Evolutionary conservation across 805 yeast genomes (phyloP).

Genomic region (Debaryomyces maramus): DNA sequence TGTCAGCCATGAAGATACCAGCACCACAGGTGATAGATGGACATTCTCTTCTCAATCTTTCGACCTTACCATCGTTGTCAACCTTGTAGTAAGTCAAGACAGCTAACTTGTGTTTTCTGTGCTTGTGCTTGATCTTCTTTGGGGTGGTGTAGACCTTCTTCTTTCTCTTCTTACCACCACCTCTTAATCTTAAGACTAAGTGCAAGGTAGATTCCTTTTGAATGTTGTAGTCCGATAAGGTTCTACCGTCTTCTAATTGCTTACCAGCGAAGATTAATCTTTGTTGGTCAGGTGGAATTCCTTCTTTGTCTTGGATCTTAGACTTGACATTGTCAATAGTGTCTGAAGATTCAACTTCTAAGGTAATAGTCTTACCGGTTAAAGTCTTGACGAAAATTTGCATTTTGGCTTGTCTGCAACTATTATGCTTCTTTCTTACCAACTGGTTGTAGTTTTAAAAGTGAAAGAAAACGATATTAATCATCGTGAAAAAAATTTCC

Average conservation of each 20-base stretch:
- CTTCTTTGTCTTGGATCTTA: constrained; percentile 98
- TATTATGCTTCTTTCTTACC: constrained; percentile 52
- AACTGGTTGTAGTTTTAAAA: constrained; percentile 14
- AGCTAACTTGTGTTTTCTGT: constrained; percentile 98
- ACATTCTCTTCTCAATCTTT: constrained; percentile 99
- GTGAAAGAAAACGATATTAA: constrained; percentile 8
- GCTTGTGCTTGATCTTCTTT: constrained; percentile 99
- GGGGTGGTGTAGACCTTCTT: constrained; percentile 99
- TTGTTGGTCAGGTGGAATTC: constrained; percentile 99
- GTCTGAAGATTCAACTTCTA: constrained; percentile 98
- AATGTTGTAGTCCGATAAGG: constrained; percentile 98
- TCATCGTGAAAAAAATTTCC: constrained; percentile 6
- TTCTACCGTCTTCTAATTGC: constrained; percentile 99
- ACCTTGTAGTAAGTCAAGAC: constrained; percentile 99
- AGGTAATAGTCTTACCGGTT: constrained; percentile 98
- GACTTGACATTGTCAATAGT: constrained; percentile 98
- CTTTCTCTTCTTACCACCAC: constrained; percentile 99
- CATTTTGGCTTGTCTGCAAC: constrained; percentile 53
- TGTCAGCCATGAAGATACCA: constrained; percentile 99
- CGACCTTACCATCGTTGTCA: constrained; percentile 97
- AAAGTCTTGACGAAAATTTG: constrained; percentile 99
- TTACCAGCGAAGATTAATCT: constrained; percentile 99
- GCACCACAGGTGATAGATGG: constrained; percentile 92
- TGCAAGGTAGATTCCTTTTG: constrained; percentile 99
- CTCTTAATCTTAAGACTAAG: constrained; percentile 95